Percentiles rank a stretch among this genome's conserved stretches.
These are phyloP conservation scores for Suillus plorans DNA, from an alignment of 768 basidiomycete species.

Conservation along the genomic window DNA sequence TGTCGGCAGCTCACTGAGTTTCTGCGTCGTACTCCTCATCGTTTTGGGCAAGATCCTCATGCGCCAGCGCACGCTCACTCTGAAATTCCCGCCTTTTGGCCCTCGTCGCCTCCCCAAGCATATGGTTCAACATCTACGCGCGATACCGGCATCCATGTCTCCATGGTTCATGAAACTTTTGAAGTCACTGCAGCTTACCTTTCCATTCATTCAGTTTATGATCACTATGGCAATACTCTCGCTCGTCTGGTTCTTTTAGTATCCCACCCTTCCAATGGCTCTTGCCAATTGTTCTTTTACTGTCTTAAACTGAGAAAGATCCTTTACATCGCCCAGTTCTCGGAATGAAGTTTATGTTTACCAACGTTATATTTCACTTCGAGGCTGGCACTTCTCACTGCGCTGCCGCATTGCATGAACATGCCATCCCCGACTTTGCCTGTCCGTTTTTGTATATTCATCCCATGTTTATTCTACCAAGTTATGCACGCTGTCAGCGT, in stretches of 20 bases:
- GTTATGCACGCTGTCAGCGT: too few species aligned
- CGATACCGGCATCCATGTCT: neutral
- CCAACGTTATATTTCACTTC: too few species aligned
- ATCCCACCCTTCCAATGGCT: neutral
- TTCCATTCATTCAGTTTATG: neutral
- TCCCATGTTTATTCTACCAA: too few species aligned
- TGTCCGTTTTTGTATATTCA: too few species aligned
- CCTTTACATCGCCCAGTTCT: neutral
- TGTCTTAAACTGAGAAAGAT: neutral
- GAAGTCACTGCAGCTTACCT: neutral
- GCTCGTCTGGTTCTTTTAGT: neutral
- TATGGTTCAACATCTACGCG: neutral
- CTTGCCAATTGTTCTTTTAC: neutral
- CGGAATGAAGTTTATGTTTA: neutral
- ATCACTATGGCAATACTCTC: neutral
- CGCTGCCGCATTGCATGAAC: too few species aligned
- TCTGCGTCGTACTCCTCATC: neutral
- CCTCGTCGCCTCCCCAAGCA: neutral
- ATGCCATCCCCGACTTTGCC: too few species aligned
- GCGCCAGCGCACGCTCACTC: neutral
- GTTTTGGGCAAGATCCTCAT: neutral
- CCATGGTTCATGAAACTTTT: neutral
- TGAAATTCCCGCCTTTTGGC: neutral
- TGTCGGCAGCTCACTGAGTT: neutral
- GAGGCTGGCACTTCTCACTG: too few species aligned